Percentiles rank a stretch among this genome's conserved stretches.
Evolutionary conservation across 2,329 filamentous ascomycete genomes (phyloP).

Genomic region (Xylaria sp.): DNA sequence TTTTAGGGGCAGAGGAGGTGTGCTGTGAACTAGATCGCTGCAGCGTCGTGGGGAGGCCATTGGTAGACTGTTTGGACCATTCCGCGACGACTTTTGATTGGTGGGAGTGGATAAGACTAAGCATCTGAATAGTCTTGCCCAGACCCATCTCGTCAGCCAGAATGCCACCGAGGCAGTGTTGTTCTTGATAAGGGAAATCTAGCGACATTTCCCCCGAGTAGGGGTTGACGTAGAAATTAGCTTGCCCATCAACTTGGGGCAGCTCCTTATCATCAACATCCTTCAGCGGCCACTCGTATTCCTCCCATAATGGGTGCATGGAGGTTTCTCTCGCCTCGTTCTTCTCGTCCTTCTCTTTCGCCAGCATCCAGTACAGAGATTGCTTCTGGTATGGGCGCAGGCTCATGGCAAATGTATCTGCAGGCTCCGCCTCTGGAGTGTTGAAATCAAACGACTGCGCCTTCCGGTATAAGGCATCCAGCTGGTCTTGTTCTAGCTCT

Average conservation of each 20-base stretch:
- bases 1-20: conserved; percentile 77
- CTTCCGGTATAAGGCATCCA: conserved; percentile 92
- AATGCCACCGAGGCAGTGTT: conserved; percentile 91
- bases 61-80: conserved; percentile 46
- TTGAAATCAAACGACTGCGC: conserved; percentile 96
- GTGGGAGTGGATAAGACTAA: conserved; percentile 89
- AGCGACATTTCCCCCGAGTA: conserved; percentile 94
- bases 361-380: conserved; percentile 93
- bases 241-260: conserved; percentile 66
- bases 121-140: conserved; percentile 98
- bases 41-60: conserved; percentile 64
- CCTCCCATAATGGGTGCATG: conserved; percentile 98
- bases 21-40: conserved; percentile 54
- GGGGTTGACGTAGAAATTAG: conserved; percentile 91
- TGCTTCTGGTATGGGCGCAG: conserved; percentile 95
- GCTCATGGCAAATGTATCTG: conserved; percentile 79
- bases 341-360: conserved; percentile 84
- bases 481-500: conserved; percentile 92
- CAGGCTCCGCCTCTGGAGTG: conserved; percentile 85
- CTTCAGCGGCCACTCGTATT: conserved; percentile 86
- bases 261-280: conserved; percentile 85
- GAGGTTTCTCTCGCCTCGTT: conserved; percentile 71
- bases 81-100: conserved; percentile 60
- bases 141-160: conserved; percentile 97
- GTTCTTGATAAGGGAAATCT: conserved; percentile 90